Evolutionary conservation across 495 filamentous ascomycete genomes (phyloP).

Genomic region (Hypoxylon intermedium): DNA sequence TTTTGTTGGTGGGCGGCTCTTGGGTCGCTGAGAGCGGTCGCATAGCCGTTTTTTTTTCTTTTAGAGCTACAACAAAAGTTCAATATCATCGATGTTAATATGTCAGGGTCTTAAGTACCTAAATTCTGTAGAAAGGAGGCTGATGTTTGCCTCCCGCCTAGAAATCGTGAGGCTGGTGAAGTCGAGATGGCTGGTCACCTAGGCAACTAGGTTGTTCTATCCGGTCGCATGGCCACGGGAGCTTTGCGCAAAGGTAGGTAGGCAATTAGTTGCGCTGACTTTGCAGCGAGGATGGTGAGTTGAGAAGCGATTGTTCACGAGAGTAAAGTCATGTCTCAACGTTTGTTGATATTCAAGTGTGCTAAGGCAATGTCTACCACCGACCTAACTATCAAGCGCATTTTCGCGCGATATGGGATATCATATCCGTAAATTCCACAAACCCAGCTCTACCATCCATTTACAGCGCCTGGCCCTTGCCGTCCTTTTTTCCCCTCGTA

Average conservation of each 20-base stretch:
- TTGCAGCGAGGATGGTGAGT: neutral
- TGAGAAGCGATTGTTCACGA: neutral
- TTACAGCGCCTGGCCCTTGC: slow-evolving; percentile 22
- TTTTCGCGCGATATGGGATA: slow-evolving; percentile 35
- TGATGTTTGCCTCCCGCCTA: neutral
- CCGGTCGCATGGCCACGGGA: neutral
- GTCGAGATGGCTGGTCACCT: neutral
- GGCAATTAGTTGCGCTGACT: neutral
- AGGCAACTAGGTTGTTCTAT: neutral
- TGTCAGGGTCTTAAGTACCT: neutral
- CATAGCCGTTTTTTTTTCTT: neutral
- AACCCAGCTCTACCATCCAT: slow-evolving; percentile 3
- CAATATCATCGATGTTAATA: no score
- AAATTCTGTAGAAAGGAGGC: neutral
- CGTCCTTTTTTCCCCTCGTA: slow-evolving; percentile 7
- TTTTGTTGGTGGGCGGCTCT: slow-evolving; percentile 7
- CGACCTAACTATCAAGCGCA: slow-evolving; percentile 32
- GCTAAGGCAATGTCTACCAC: slow-evolving; percentile 14
- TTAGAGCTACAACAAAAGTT: no score
- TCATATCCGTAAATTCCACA: slow-evolving; percentile 21
- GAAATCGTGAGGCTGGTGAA: neutral
- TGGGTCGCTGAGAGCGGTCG: neutral
- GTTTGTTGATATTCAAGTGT: slow-evolving; percentile 19
- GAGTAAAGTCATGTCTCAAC: slow-evolving; percentile 2
- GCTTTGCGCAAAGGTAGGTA: neutral